phyloP scores from a whole-genome alignment of 441 rosid species.

The Corymbia calophylla region DNA sequence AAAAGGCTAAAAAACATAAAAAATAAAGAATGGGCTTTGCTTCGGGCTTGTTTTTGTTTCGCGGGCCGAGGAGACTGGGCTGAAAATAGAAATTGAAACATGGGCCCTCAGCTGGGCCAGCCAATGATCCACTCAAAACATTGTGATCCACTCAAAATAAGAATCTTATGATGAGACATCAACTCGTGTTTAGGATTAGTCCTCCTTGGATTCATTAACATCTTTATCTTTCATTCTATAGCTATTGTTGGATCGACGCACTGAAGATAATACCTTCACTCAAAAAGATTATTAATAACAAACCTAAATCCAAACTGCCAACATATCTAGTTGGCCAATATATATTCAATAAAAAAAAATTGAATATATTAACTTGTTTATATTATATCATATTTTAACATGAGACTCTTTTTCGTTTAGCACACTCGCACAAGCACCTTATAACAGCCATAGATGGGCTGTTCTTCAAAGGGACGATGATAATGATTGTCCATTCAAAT shows the following conservation, averaged over 20 bases:
- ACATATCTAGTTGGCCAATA: neutral
- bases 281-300: fast-evolving
- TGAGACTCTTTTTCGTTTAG: neutral
- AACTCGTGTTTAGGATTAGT: neutral
- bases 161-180: neutral
- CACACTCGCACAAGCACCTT: neutral
- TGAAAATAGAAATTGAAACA: too few relatives aligned
- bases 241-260: neutral
- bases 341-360: neutral
- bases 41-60: too few relatives aligned
- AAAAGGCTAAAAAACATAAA: too few relatives aligned
- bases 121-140: too few relatives aligned
- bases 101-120: too few relatives aligned
- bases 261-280: neutral
- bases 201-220: neutral
- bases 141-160: neutral
- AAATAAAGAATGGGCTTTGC: too few relatives aligned
- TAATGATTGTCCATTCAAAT: neutral
- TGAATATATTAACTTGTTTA: neutral
- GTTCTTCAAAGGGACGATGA: neutral
- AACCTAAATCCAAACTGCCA: neutral
- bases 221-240: neutral
- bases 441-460: neutral
- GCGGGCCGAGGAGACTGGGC: too few relatives aligned
- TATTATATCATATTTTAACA: neutral